Evolutionary conservation across 2,329 filamentous ascomycete genomes (phyloP).

Genomic region (Daldinia sp.): DNA sequence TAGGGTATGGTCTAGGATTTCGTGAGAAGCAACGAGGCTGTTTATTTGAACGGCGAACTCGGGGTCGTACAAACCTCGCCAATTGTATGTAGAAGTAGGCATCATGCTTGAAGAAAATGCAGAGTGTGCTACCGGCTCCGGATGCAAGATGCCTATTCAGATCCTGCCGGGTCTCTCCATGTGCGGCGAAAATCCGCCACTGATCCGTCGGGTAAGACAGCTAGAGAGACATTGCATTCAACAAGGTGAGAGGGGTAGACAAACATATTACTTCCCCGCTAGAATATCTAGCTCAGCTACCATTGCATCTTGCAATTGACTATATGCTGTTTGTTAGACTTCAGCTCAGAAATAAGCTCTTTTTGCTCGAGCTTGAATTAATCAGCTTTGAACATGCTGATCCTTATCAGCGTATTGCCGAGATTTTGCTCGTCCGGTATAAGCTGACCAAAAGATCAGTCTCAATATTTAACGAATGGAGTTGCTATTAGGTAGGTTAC

Average conservation of each 20-base stretch:
- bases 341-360: background rate
- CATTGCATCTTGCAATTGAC: background rate
- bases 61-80: background rate
- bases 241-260: background rate
- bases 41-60: conserved; percentile 1
- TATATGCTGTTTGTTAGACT: background rate
- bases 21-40: background rate
- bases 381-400: background rate
- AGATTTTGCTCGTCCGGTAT: conserved; percentile 5
- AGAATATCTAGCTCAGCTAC: background rate
- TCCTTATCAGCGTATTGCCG: background rate
- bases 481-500: conserved; percentile 6
- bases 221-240: background rate
- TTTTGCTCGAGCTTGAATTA: background rate
- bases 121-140: conserved; percentile 15
- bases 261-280: conserved; percentile 13
- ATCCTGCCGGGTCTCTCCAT: conserved; percentile 30
- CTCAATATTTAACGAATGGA: background rate
- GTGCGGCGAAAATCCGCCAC: conserved; percentile 8
- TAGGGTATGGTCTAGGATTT: background rate
- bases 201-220: conserved; percentile 15
- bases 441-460: background rate
- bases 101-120: conserved; percentile 21
- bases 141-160: conserved; percentile 40
- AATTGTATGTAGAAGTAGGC: background rate